These are phyloP conservation scores for Penicillium sp. DNA, from an alignment of 2,329 filamentous ascomycete species.

Conservation along the genomic window DNA sequence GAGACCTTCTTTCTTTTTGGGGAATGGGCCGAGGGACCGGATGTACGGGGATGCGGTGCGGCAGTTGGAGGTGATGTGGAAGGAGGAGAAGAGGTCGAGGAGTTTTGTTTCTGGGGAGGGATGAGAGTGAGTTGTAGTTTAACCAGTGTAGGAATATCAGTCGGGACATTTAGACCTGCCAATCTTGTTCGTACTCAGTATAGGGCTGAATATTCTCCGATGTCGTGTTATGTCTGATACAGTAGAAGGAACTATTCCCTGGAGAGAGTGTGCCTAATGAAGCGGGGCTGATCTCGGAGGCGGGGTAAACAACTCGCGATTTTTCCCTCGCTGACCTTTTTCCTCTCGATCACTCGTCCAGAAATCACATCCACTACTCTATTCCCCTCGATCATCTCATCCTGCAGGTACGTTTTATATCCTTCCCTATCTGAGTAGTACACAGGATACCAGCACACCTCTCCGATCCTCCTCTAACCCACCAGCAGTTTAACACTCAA, in stretches of 20 bases:
- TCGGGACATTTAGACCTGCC: neutral
- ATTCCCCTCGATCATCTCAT: neutral
- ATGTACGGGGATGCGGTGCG: conserved; percentile 31
- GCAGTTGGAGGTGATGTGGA: conserved; percentile 29
- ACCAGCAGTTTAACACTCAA: conserved; percentile 14
- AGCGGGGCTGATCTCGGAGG: conserved; percentile 1
- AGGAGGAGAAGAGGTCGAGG: neutral
- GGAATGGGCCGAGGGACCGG: conserved; percentile 18
- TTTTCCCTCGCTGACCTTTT: conserved; percentile 25
- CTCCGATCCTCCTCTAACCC: neutral
- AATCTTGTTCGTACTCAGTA: neutral
- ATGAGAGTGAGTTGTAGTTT: neutral
- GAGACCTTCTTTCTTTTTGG: conserved; percentile 27
- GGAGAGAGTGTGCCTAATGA: neutral
- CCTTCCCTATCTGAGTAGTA: too few species aligned
- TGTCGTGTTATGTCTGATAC: neutral
- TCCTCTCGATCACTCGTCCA: conserved; percentile 20
- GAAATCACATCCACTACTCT: conserved; percentile 16
- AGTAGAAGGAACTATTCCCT: neutral
- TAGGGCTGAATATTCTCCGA: neutral
- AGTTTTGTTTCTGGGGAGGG: neutral
- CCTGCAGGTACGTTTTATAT: neutral
- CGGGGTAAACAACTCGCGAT: conserved; percentile 6
- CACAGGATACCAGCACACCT: neutral
- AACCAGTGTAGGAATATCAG: neutral